These are phyloP conservation scores for Prunus mongolica DNA, from an alignment of 306 rosid genomes.

Conservation along the genomic window DNA sequence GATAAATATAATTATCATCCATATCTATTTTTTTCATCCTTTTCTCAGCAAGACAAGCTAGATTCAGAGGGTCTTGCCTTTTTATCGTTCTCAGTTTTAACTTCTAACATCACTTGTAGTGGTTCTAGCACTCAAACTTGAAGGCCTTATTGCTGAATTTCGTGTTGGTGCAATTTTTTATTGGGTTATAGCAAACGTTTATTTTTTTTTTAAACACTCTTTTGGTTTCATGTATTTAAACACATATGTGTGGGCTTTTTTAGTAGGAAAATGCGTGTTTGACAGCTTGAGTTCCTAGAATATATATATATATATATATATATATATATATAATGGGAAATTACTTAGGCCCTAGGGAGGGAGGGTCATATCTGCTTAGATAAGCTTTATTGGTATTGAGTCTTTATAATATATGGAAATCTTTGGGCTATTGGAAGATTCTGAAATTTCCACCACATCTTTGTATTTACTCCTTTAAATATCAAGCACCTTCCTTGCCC, in stretches of 20 bases:
- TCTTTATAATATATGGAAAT: neutral
- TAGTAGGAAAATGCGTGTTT: neutral
- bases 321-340: neutral
- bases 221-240: neutral
- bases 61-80: neutral
- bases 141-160: neutral
- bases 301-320: neutral
- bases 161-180: neutral
- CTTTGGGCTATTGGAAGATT: neutral
- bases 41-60: neutral
- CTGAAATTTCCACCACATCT: neutral
- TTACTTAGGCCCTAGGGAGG: neutral
- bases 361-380: slow-evolving; percentile 16
- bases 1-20: neutral
- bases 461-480: neutral
- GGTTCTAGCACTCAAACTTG: neutral
- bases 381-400: neutral
- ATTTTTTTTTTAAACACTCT: neutral
- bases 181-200: neutral
- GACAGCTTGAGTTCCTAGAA: slow-evolving; percentile 12
- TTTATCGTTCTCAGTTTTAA: neutral
- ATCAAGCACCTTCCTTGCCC: neutral
- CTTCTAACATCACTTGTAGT: neutral
- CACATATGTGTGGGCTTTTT: neutral
- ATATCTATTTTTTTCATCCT: neutral